phyloP scores from a whole-genome alignment of 108 stramenopile genomes.

The Thalassiosira profunda region DNA sequence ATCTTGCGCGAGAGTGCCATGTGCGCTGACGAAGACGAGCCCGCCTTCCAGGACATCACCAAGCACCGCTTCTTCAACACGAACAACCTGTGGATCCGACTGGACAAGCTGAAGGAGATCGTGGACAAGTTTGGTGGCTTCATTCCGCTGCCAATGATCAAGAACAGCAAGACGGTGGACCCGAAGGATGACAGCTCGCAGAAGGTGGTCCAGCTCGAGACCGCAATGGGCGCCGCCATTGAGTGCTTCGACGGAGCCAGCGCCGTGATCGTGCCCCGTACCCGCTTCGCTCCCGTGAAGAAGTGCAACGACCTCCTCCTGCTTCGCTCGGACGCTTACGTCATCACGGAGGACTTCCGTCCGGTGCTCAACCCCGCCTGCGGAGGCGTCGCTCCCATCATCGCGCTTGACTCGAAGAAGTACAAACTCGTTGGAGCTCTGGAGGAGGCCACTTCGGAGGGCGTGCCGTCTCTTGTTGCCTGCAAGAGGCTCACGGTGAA shows the following conservation, averaged over 20 bases:
- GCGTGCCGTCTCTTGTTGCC: conserved; percentile 93
- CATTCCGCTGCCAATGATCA: conserved; percentile 99
- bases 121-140: conserved; percentile 93
- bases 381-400: conserved; percentile 85
- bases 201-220: conserved; percentile 97
- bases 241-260: conserved; percentile 96
- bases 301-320: conserved; percentile 98
- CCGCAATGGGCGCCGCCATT: conserved; percentile 99
- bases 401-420: conserved; percentile 94
- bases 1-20: conserved; percentile 98
- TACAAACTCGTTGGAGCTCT: conserved; percentile 96
- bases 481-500: conserved; percentile 92
- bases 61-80: conserved; percentile 99
- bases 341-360: conserved; percentile 83
- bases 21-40: conserved; percentile 97
- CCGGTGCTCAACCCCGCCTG: conserved; percentile 93
- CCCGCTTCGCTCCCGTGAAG: conserved; percentile 99
- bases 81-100: conserved; percentile 99
- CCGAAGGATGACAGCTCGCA: conserved; percentile 96
- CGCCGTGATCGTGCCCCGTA: conserved; percentile 95
- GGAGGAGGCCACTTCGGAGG: conserved; percentile 88
- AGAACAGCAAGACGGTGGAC: conserved; percentile 98
- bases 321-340: conserved; percentile 97
- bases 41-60: conserved; percentile 94
- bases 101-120: conserved; percentile 96